phyloP scores from a whole-genome alignment of 805 yeast species.

The Alloascoidea africana region DNA sequence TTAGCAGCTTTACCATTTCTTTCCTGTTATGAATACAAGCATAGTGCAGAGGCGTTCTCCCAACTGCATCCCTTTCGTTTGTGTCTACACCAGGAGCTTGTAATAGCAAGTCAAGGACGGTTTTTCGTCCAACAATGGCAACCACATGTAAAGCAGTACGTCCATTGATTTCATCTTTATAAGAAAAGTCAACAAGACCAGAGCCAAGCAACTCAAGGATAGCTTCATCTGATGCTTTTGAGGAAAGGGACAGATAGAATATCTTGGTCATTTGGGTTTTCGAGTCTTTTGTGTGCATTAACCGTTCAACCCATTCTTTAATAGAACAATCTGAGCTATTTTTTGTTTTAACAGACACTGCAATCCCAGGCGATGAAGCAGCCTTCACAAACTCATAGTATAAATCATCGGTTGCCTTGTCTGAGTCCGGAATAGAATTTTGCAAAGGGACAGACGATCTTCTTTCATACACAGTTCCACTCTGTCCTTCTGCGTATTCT shows the following conservation, averaged over 20 bases:
- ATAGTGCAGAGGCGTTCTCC: slow-evolving; percentile 77
- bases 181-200: slow-evolving; percentile 42
- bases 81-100: slow-evolving; percentile 1
- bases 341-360: slow-evolving; percentile 12
- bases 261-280: slow-evolving; percentile 45
- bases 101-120: slow-evolving; percentile 17
- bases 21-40: slow-evolving; percentile 45
- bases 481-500: slow-evolving; percentile 42
- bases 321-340: slow-evolving; percentile 24
- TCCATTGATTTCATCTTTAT: slow-evolving; percentile 57
- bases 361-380: slow-evolving; percentile 17
- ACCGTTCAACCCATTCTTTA: slow-evolving; percentile 28
- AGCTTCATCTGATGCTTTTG: slow-evolving; percentile 50
- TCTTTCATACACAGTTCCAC: slow-evolving; percentile 8
- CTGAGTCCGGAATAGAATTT: not conserved
- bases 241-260: slow-evolving; percentile 51
- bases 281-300: slow-evolving; percentile 24
- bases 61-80: slow-evolving; percentile 24
- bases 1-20: slow-evolving; percentile 24
- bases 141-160: slow-evolving; percentile 66
- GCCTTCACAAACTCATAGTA: slow-evolving; percentile 54
- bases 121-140: slow-evolving; percentile 17
- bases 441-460: slow-evolving; percentile 2
- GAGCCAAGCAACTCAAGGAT: slow-evolving; percentile 30
- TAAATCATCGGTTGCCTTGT: slow-evolving; percentile 32